Evolutionary conservation across 441 rosid genomes (phyloP).

Genomic region (Daphne laureola): DNA sequence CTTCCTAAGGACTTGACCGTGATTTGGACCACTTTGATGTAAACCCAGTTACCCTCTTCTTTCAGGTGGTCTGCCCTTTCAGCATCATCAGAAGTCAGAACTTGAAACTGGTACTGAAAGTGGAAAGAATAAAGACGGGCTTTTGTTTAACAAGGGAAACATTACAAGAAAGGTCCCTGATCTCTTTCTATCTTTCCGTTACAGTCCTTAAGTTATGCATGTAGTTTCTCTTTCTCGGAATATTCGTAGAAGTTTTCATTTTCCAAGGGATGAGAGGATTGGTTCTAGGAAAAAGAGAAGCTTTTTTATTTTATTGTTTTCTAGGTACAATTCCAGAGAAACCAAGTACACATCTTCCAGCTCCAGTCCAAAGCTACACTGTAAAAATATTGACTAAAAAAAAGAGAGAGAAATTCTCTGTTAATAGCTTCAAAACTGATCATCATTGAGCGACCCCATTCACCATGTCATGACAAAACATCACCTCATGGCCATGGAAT

Average conservation of each 20-base stretch:
- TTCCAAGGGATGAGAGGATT: slow-evolving; percentile 15
- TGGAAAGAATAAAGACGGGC: too few species aligned
- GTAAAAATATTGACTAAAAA: slow-evolving; percentile 1
- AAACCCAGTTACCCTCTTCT: too few species aligned
- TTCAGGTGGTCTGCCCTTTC: too few species aligned
- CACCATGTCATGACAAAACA: slow-evolving; percentile 36
- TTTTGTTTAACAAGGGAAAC: too few species aligned
- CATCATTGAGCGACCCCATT: slow-evolving; percentile 29
- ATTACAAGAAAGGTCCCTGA: too few species aligned
- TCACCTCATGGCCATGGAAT: slow-evolving; percentile 35
- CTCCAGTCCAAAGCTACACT: slow-evolving; percentile 16
- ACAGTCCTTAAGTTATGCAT: background rate
- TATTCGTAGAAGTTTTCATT: slow-evolving; percentile 18
- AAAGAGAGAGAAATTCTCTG: background rate
- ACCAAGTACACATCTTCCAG: slow-evolving; percentile 25
- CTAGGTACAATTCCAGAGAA: background rate
- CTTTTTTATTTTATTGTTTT: slow-evolving; percentile 3
- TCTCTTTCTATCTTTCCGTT: too few species aligned
- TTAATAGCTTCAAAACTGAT: slow-evolving; percentile 16
- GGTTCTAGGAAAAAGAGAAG: slow-evolving; percentile 17
- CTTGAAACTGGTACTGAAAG: too few species aligned
- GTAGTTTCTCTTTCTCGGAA: slow-evolving; percentile 18
- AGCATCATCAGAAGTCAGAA: too few species aligned
- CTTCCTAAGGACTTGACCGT: too few species aligned
- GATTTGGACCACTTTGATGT: too few species aligned